Evolutionary conservation across 2,329 filamentous ascomycete species (phyloP).

Genomic region (Trichoderma sp.): DNA sequence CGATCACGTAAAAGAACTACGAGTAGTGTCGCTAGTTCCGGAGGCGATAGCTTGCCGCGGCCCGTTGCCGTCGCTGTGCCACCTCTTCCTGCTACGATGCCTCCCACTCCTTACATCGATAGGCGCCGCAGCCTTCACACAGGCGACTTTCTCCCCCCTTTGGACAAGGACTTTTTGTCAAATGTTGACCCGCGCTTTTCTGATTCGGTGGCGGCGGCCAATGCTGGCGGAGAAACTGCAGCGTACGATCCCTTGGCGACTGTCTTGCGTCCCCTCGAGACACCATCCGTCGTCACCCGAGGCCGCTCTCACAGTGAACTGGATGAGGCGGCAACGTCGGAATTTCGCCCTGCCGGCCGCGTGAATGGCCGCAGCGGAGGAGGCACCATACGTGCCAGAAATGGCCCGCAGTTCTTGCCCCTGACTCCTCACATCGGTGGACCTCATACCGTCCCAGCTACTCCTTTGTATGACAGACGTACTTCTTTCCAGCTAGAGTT

Average conservation of each 20-base stretch:
- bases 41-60: slow-evolving; percentile 53
- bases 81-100: slow-evolving; percentile 2
- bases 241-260: slow-evolving; percentile 47
- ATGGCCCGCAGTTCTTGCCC: slow-evolving; percentile 47
- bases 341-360: slow-evolving; percentile 32
- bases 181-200: slow-evolving; percentile 32
- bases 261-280: slow-evolving; percentile 37
- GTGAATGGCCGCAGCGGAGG: slow-evolving; percentile 45
- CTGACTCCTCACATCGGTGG: slow-evolving; percentile 35
- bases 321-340: slow-evolving; percentile 30
- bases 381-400: slow-evolving; percentile 46
- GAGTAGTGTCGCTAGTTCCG: slow-evolving; percentile 67
- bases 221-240: slow-evolving; percentile 32
- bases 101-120: slow-evolving; percentile 55
- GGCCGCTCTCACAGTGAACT: slow-evolving; percentile 35
- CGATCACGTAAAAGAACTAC: slow-evolving; percentile 56
- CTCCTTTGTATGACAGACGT: slow-evolving; percentile 39
- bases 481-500: slow-evolving; percentile 46
- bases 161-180: slow-evolving; percentile 37
- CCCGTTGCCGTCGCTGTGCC: slow-evolving; percentile 36
- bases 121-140: slow-evolving; percentile 56
- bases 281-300: slow-evolving; percentile 25
- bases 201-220: slow-evolving; percentile 32
- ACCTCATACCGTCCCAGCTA: slow-evolving; percentile 38
- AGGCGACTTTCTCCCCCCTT: slow-evolving; percentile 54